A percentile compares a stretch with the other conserved stretches of the same genome.
Evolutionary conservation across 2,329 filamentous ascomycete species (phyloP).

Genomic region (Epichloe scottii): DNA sequence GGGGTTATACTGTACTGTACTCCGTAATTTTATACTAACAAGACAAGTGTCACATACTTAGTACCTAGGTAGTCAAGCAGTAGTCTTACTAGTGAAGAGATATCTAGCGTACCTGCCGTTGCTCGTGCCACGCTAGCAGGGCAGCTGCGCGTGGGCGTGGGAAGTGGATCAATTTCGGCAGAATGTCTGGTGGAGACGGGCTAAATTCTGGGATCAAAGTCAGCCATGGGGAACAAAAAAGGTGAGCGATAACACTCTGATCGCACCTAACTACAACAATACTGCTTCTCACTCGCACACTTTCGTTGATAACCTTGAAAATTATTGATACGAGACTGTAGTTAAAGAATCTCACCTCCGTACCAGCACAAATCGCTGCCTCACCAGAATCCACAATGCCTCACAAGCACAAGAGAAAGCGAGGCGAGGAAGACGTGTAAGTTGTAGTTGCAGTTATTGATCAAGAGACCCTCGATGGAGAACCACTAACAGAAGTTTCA

Average conservation of each 20-base stretch:
- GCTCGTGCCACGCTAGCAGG: too few relatives aligned
- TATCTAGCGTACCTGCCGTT: too few relatives aligned
- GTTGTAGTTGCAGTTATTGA: constrained; percentile 9
- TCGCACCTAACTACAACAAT: neutral
- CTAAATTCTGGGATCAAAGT: too few relatives aligned
- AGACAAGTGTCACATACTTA: too few relatives aligned
- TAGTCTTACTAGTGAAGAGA: too few relatives aligned
- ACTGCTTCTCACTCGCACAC: neutral
- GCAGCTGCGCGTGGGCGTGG: neutral
- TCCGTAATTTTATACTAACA: too few relatives aligned
- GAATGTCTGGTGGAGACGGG: neutral
- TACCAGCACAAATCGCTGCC: constrained; percentile 5
- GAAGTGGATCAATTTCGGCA: neutral
- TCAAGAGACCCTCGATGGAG: too few relatives aligned
- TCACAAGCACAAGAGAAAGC: constrained; percentile 68
- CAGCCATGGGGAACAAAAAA: neutral
- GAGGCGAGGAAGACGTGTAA: constrained; percentile 43
- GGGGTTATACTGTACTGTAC: too few relatives aligned
- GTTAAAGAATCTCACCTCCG: neutral
- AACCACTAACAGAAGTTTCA: constrained; percentile 16
- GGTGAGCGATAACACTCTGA: neutral
- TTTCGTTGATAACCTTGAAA: neutral
- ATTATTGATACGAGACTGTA: neutral
- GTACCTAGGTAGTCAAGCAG: too few relatives aligned
- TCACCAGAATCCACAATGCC: constrained; percentile 45